phyloP scores from a whole-genome alignment of 805 yeast genomes.

The Teunomyces cretensis region DNA sequence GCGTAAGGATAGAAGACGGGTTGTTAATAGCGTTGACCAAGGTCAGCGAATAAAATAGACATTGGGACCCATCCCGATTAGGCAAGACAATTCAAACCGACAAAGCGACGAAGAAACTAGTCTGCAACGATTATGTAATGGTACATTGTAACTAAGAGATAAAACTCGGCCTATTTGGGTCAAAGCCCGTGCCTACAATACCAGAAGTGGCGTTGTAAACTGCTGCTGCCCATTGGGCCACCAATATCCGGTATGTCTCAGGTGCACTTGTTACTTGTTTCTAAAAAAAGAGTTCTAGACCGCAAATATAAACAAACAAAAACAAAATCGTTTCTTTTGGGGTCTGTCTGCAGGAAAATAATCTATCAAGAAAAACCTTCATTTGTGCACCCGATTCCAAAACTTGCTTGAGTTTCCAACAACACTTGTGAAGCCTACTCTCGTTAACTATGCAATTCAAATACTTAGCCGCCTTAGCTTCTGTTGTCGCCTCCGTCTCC shows the following conservation, averaged over 20 bases:
- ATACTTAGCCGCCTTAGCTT: conserved; percentile 46
- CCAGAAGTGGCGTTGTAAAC: too few species aligned
- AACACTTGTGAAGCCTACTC: not conserved
- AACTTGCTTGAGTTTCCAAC: not conserved
- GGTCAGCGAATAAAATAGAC: conserved; percentile 4
- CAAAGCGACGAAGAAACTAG: too few species aligned
- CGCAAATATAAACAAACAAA: not conserved
- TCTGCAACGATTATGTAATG: too few species aligned
- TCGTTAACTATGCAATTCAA: conserved; percentile 34
- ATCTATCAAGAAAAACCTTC: not conserved
- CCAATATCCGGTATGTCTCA: not conserved
- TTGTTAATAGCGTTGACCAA: conserved; percentile 56
- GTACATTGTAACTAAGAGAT: too few species aligned
- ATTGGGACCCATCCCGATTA: not conserved
- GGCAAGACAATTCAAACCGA: not conserved
- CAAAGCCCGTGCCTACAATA: too few species aligned
- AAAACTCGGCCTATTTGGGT: too few species aligned
- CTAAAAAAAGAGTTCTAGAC: conserved; percentile 6
- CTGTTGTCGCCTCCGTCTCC: conserved; percentile 47
- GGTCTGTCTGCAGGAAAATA: not conserved
- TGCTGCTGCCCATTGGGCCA: too few species aligned
- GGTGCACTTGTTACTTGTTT: not conserved
- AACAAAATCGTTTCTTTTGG: conserved; percentile 1
- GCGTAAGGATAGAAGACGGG: conserved; percentile 70
- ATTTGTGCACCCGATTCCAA: conserved; percentile 3